A percentile compares a stretch with the other conserved stretches of the same genome.
phyloP scores from a whole-genome alignment of 2,329 filamentous ascomycete genomes.

The Aspergillus versicolor region DNA sequence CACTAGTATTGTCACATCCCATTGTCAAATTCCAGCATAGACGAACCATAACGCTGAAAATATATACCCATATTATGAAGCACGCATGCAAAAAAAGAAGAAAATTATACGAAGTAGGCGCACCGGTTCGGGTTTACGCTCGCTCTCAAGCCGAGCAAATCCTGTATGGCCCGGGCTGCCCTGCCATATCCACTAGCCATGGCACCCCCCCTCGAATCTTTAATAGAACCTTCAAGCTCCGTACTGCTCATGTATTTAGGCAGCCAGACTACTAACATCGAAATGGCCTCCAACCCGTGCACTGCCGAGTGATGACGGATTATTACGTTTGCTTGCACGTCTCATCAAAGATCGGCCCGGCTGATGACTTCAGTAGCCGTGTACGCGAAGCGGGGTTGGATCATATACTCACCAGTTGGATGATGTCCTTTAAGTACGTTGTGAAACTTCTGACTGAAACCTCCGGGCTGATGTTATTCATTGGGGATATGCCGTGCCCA shows the following conservation, averaged over 20 bases:
- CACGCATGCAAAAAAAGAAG: too few species aligned
- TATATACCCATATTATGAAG: too few species aligned
- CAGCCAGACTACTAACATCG: too few species aligned
- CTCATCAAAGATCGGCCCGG: slow-evolving; percentile 66
- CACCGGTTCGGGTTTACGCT: too few species aligned
- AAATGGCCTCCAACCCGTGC: slow-evolving; percentile 26
- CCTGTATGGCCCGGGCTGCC: too few species aligned
- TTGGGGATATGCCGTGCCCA: slow-evolving; percentile 57
- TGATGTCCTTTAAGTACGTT: slow-evolving; percentile 48
- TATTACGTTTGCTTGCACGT: slow-evolving; percentile 65
- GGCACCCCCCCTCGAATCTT: too few species aligned
- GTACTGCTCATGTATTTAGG: not conserved
- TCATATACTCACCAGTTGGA: slow-evolving; percentile 62
- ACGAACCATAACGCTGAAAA: too few species aligned
- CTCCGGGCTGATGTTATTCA: slow-evolving; percentile 62
- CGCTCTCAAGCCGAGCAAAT: too few species aligned
- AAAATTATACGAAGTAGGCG: too few species aligned
- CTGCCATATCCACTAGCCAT: too few species aligned
- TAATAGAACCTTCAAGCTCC: not conserved
- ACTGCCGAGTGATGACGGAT: slow-evolving; percentile 70
- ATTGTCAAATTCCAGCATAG: too few species aligned
- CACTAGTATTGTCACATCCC: too few species aligned
- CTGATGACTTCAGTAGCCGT: slow-evolving; percentile 72
- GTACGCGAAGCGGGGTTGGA: slow-evolving; percentile 73
- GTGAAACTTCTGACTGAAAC: slow-evolving; percentile 48